Evolutionary conservation across 108 stramenopile genomes (phyloP).

Genomic region (Fragilaria crotonensis): DNA sequence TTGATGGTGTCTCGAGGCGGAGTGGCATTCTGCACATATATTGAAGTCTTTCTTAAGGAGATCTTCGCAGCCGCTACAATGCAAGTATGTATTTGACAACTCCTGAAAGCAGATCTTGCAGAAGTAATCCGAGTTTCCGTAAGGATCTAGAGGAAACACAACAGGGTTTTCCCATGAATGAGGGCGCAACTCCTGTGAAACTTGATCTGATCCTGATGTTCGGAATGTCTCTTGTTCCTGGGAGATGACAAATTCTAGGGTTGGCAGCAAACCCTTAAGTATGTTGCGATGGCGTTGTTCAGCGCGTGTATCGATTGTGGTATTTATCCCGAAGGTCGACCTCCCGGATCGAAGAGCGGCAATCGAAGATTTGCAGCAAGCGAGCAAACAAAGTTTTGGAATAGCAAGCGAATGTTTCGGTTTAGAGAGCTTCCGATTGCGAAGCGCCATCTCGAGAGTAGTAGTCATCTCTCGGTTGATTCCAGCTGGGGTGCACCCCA

Average conservation of each 20-base stretch:
- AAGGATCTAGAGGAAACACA: constrained; percentile 31
- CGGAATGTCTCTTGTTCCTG: too few relatives aligned
- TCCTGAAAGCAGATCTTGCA: constrained; percentile 72
- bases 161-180: constrained; percentile 23
- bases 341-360: too few relatives aligned
- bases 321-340: too few relatives aligned
- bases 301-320: too few relatives aligned
- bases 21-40: constrained; percentile 72
- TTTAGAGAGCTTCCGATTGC: constrained; percentile 40
- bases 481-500: constrained; percentile 52
- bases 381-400: constrained; percentile 57
- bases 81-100: constrained; percentile 78
- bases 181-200: too few relatives aligned
- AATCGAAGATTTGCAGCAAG: too few relatives aligned
- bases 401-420: constrained; percentile 72
- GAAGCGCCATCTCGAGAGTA: constrained; percentile 47
- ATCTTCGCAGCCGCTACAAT: constrained; percentile 83
- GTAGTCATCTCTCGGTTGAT: constrained; percentile 60
- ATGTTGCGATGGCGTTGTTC: too few relatives aligned
- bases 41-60: constrained; percentile 76
- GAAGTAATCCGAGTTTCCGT: constrained; percentile 52
- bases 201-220: too few relatives aligned
- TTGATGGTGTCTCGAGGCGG: constrained; percentile 22
- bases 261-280: too few relatives aligned
- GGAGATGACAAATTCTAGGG: background rate